Conservation (phyloP, 2,329 filamentous ascomycete species). For the Plectosphaerella sp. region DNA sequence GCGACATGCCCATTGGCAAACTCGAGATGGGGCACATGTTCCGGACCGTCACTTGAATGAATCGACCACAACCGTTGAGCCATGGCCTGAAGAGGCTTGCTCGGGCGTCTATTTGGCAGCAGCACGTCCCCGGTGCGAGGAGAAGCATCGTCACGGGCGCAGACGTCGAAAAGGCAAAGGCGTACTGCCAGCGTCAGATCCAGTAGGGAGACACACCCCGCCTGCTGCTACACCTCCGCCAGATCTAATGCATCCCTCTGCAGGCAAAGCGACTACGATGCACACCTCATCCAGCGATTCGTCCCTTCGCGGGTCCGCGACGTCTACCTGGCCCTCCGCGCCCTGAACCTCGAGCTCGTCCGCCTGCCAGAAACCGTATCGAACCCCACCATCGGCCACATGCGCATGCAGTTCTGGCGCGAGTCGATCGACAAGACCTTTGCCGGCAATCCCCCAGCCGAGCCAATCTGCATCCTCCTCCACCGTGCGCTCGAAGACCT, state of each 20-base stretch:
- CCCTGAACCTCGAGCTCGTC: constrained; percentile 89
- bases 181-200: constrained; percentile 50
- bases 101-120: constrained; percentile 5
- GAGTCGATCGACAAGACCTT: constrained; percentile 79
- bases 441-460: constrained; percentile 73
- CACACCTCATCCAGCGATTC: constrained; percentile 81
- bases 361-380: constrained; percentile 86
- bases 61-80: constrained; percentile 27
- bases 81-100: constrained; percentile 33
- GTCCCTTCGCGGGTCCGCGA: constrained; percentile 70
- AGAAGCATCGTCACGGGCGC: constrained; percentile 39
- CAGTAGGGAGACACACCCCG: constrained; percentile 26
- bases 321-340: constrained; percentile 84
- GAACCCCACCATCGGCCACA: constrained; percentile 76
- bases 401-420: constrained; percentile 95
- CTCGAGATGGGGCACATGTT: constrained; percentile 13
- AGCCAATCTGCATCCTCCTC: constrained; percentile 85
- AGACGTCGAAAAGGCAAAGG: constrained; percentile 47
- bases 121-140: background rate
- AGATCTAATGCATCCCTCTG: background rate
- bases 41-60: constrained; percentile 27
- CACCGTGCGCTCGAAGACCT: constrained; percentile 66
- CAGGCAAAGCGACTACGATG: constrained; percentile 85
- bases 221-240: background rate
- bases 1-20: background rate